A percentile compares a stretch with the other conserved stretches of the same genome.
Evolutionary conservation across 176 grass and related monocot species (phyloP).

Genomic region (Triticum aestivum): IWGSC_CS_RefSeq_v2.1 NC_057805.1:17668985-17669484

Average conservation of each 20-base stretch:
- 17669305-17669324: not conserved
- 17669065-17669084: constrained; percentile 26
- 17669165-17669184: not conserved
- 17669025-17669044: constrained; percentile 11
- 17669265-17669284: not conserved
- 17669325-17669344: not conserved
- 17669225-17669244: not conserved
- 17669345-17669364: not conserved
- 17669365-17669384: not conserved
- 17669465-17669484: not conserved
- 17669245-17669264: not conserved
- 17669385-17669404: not conserved
- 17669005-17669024: not conserved
- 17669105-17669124: constrained; percentile 12
- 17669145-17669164: not conserved
- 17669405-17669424: not conserved
- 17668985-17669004: not conserved
- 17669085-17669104: not conserved
- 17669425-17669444: constrained; percentile 4
- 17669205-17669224: not conserved
- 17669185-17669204: not conserved
- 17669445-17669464: not conserved
- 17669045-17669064: not conserved
- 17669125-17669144: constrained; percentile 8
- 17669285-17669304: not conserved